Percentiles rank a stretch among this genome's conserved stretches.
These are phyloP conservation scores for Oryza glumipatula DNA, from an alignment of 176 grass and related monocot genomes.

Conservation along the genomic window DNA sequence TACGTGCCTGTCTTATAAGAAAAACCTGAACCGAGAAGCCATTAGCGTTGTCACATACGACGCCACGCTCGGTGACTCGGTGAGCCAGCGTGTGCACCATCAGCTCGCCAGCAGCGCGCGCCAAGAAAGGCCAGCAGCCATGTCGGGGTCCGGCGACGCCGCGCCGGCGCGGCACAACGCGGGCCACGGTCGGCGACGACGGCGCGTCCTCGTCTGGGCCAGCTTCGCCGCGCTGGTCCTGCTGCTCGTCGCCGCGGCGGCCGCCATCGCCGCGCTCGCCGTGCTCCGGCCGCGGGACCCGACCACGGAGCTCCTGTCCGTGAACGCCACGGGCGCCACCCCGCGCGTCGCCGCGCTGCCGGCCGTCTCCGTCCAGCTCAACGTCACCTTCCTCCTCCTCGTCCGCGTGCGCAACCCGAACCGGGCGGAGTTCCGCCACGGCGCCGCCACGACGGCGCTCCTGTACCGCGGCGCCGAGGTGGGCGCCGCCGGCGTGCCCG, in stretches of 20 bases:
- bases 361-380: constrained; percentile 44
- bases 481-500: constrained; percentile 48
- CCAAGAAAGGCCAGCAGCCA: not conserved
- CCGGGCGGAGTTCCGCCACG: constrained; percentile 60
- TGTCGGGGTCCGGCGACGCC: constrained; percentile 44
- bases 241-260: constrained; percentile 48
- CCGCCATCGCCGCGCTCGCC: constrained; percentile 51
- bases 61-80: not conserved
- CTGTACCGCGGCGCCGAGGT: constrained; percentile 63
- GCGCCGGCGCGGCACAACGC: not conserved
- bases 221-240: constrained; percentile 45
- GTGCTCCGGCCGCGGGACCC: constrained; percentile 63
- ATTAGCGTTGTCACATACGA: not conserved
- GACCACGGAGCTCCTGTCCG: constrained; percentile 54
- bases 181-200: not conserved
- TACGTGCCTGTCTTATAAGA: not conserved
- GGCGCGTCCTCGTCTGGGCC: constrained; percentile 33
- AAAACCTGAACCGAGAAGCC: not conserved
- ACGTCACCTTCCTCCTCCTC: constrained; percentile 65
- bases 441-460: constrained; percentile 39
- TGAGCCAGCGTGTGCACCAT: not conserved
- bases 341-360: constrained; percentile 48
- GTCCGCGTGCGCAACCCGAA: constrained; percentile 82
- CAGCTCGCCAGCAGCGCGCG: not conserved
- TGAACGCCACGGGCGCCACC: constrained; percentile 40